Base-by-base conservation (phyloP, 2,329 filamentous ascomycete species). In the Claviceps sp. region DNA sequence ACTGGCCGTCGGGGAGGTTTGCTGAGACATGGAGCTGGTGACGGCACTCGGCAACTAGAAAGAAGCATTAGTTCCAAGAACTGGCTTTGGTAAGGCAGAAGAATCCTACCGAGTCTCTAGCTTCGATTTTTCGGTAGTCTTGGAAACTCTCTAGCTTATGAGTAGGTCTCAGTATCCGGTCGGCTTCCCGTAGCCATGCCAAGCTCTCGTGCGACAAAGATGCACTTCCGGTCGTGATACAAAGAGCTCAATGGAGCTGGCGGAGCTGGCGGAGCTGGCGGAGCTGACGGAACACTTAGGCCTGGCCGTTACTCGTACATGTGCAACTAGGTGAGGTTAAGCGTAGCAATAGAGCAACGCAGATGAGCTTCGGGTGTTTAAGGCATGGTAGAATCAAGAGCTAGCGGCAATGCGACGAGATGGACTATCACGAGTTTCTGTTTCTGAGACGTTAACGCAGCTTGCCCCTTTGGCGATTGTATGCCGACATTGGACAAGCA, bases 21-120 rank as follows among this genome's bases (percentile, higher is more conserved):
- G 60, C 50, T 67, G 60, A 54, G 67, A 62, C 68, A 70, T 70
- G 58, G 57, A 57, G 56, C 58, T 55, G 51, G 55, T 6, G 51
- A 46, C n/a, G 58, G 55, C 54, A 58, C 62, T 50, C 13, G 24
- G 14, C 22, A n/a, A 44, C 13, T n/a, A n/a, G 24, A 50, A 44
- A 36, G 58, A 58, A n/a, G 60, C n/a, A 7, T 36, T 14, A 47
- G 36, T n/a, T 30, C 30, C 30, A 30, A 30, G 30, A 30, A 30
- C 9, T 3, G 9, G 45, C 26, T 36, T 9, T 1, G n/a, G 18
- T 8, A 30, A 36, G 30, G n/a, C 45, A 47, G 45, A 41, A 40
- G 14, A 13, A 38, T 18, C 22, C 13, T 38, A 44, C 43, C 30
- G 18, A 34, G 20, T 20, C 18, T 41, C 14, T 24, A 20, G 46